Evolutionary conservation across 1,284 basidiomycete genomes (phyloP).

Genomic region (Bjerkandera adusta): DNA sequence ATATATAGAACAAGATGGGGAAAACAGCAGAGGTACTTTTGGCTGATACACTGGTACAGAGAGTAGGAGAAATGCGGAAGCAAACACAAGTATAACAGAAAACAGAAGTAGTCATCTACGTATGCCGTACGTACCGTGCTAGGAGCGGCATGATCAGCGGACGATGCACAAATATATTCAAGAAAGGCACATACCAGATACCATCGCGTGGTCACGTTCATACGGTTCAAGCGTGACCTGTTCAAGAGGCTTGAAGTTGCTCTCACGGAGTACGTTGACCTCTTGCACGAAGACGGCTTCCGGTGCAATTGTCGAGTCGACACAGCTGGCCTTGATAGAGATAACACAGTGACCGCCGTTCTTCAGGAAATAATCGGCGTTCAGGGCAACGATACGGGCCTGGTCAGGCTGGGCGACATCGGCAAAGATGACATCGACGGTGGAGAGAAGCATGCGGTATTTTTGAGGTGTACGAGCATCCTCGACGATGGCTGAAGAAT

Average conservation of each 20-base stretch:
- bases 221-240: slow-evolving; percentile 90
- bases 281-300: slow-evolving; percentile 91
- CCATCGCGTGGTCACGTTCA: slow-evolving; percentile 84
- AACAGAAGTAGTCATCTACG: slow-evolving; percentile 17
- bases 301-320: slow-evolving; percentile 92
- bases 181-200: slow-evolving; percentile 47
- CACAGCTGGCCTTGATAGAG: slow-evolving; percentile 99
- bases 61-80: slow-evolving; percentile 12
- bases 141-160: not conserved
- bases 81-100: slow-evolving; percentile 1
- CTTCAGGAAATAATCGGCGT: slow-evolving; percentile 97
- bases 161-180: not conserved
- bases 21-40: slow-evolving; percentile 24
- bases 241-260: slow-evolving; percentile 90
- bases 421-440: slow-evolving; percentile 96
- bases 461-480: slow-evolving; percentile 94
- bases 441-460: slow-evolving; percentile 92
- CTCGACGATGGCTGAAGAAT: slow-evolving; percentile 87
- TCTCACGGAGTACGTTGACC: slow-evolving; percentile 81
- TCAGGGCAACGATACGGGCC: slow-evolving; percentile 91
- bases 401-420: slow-evolving; percentile 99
- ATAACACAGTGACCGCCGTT: slow-evolving; percentile 92
- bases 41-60: slow-evolving; percentile 25
- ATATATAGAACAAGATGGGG: slow-evolving; percentile 8
- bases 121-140: slow-evolving; percentile 46